These are phyloP conservation scores for Gnomoniopsis smithogilvyi DNA, from an alignment of 2,329 filamentous ascomycete genomes.

Conservation along the genomic window DNA sequence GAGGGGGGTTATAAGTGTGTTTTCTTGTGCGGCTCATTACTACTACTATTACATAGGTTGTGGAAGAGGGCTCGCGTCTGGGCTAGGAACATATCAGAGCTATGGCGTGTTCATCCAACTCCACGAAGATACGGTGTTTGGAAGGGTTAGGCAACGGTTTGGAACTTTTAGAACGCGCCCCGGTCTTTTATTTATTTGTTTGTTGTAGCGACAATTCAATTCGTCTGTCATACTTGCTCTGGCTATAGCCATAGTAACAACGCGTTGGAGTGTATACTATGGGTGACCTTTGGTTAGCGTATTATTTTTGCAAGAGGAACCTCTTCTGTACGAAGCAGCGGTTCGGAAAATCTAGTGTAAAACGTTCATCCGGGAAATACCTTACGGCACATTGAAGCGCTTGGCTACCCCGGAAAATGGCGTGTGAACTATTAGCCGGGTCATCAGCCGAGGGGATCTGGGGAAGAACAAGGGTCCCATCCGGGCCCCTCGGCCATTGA, in stretches of 20 bases:
- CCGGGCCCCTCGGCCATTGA: background rate
- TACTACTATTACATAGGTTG: background rate
- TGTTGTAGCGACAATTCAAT: background rate
- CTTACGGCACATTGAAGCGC: too few relatives aligned
- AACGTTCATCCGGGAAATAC: background rate
- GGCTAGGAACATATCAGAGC: background rate
- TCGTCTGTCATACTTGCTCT: background rate
- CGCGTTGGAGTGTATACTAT: background rate
- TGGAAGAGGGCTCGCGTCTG: background rate
- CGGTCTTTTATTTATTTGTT: background rate
- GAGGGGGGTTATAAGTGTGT: background rate
- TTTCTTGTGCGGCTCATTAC: background rate
- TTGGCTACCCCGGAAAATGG: constrained; percentile 4
- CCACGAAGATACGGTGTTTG: background rate
- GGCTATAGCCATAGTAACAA: background rate
- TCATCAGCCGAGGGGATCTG: constrained; percentile 8
- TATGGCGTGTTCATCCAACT: background rate
- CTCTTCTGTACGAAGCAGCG: too few relatives aligned
- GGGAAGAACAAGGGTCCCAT: background rate
- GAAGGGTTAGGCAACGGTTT: background rate
- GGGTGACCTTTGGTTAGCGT: too few relatives aligned
- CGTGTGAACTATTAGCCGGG: constrained; percentile 15
- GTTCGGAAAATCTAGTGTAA: too few relatives aligned
- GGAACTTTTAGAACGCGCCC: background rate
- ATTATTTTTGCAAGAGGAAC: too few relatives aligned